phyloP scores from a whole-genome alignment of 192 early-diverging fungal genomes.

The Coemansia sp. region DNA sequence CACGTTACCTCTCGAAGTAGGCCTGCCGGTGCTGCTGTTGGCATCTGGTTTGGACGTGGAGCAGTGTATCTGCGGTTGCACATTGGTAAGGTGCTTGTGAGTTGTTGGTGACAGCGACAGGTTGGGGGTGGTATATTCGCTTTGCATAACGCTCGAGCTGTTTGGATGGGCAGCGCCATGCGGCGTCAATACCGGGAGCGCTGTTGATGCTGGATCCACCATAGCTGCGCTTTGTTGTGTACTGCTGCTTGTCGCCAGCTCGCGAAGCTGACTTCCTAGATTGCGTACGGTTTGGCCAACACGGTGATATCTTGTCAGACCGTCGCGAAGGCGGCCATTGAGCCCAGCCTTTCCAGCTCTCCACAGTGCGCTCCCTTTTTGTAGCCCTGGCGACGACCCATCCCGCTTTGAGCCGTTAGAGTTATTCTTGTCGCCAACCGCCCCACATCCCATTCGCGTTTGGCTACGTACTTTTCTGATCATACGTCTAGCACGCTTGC shows the following conservation, averaged over 20 bases:
- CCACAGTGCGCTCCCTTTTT: conserved; percentile 20
- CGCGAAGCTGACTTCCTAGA: conserved; percentile 34
- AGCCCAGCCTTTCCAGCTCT: conserved; percentile 21
- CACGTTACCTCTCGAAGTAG: background rate
- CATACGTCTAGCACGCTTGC: conserved; percentile 7
- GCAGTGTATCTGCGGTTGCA: background rate
- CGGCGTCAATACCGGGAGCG: background rate
- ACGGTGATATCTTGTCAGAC: conserved; percentile 26
- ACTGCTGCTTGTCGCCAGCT: conserved; percentile 27
- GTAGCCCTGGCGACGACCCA: conserved; percentile 8
- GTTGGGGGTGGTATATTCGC: conserved; percentile 26
- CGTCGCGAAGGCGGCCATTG: conserved; percentile 35
- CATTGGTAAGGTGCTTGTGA: background rate
- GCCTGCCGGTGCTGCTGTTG: background rate
- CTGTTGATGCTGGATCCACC: conserved; percentile 1
- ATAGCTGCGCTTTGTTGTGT: conserved; percentile 18
- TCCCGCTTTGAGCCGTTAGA: conserved; percentile 2
- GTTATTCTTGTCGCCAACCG: conserved; percentile 5
- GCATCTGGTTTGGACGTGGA: background rate
- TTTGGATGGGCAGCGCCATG: conserved; percentile 17
- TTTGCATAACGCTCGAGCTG: conserved; percentile 6
- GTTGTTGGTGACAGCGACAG: conserved; percentile 24
- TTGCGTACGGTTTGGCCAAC: conserved; percentile 29
- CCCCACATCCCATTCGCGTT: conserved; percentile 9
- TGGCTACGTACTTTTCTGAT: conserved; percentile 16